Base-by-base conservation (phyloP, 2,329 filamentous ascomycete genomes). In the Penicillium sp. region DNA sequence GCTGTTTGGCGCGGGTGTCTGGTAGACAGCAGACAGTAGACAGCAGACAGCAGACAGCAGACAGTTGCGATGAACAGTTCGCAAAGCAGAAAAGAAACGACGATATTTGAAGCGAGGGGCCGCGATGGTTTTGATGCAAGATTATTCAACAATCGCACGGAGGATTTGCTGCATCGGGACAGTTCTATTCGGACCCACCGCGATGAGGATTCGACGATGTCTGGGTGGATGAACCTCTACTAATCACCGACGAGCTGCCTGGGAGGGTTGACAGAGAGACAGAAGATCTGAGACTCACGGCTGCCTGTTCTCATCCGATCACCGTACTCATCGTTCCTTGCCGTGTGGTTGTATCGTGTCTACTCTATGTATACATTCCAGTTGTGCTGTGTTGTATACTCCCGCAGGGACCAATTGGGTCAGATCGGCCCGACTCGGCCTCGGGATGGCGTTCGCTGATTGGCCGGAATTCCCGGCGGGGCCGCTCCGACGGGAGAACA, bases 121-220 rank as follows among this genome's bases (percentile, higher is more conserved):
- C 37, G 9, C 9, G 23, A 13, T 24, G 37, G 12, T 44, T 52
- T 52, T 52, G 37, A 39, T 52, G 37, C 32, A 44, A 15, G 30
- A 48, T 52, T 52, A 52, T 34, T 52, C 44, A 52, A 47, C 49
- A 37, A 20, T 48, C 27, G 26, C 29, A 37, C 53, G 50, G 53
- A 49, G 50, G 8, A 42, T 8, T 53, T 53, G 33, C 53, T 56
- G 26, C 20, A 50, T 56, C 36, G 32, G 53, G 46, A 33, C 49
- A 39, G 33, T 46, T 40, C 36, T 44, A 39, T 44, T 48, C 36
- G 37, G 37, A 23, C 37, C 37, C 37, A 40, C 37, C 26, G 21
- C 12, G 37, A 40, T 15, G 8, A 37, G 34, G 12, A 37, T 37
- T 23, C 26, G 26, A n/a, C n/a, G n/a, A n/a, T n/a, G 26, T 10